Evolutionary conservation across 2,329 filamentous ascomycete genomes (phyloP).

Genomic region (Venturia carpophila): DNA sequence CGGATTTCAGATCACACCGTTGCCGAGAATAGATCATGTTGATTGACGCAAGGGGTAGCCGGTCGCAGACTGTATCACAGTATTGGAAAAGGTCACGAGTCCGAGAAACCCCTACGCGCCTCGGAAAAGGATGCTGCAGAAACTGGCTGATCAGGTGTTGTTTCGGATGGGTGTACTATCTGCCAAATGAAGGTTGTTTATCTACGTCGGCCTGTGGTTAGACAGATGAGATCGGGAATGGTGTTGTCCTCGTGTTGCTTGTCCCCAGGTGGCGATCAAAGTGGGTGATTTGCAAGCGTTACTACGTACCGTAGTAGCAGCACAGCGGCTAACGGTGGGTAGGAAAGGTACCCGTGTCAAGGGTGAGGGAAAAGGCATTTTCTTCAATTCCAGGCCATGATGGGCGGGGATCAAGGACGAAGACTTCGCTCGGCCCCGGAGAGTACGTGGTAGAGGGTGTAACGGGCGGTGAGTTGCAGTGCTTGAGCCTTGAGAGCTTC

Average conservation of each 20-base stretch:
- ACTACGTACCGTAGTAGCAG: too few species aligned
- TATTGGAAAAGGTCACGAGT: too few species aligned
- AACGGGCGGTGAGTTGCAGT: neutral
- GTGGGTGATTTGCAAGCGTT: neutral
- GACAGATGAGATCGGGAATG: neutral
- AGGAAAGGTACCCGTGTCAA: neutral
- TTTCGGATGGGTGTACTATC: neutral
- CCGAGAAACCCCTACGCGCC: neutral
- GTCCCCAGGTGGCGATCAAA: neutral
- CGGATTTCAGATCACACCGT: neutral
- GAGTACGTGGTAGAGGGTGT: too few species aligned
- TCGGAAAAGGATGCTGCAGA: neutral
- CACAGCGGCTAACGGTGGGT: neutral
- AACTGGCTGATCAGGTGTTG: neutral
- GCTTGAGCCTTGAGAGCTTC: too few species aligned
- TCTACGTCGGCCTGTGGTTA: neutral
- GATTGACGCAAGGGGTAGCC: neutral
- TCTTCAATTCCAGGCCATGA: neutral
- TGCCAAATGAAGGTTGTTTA: neutral
- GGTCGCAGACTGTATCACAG: too few species aligned
- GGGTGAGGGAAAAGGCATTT: neutral
- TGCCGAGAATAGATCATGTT: too few species aligned
- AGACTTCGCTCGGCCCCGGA: too few species aligned
- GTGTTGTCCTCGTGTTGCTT: neutral
- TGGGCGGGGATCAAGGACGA: slow-evolving; percentile 1